Percentiles rank a stretch among this genome's conserved stretches.
Evolutionary conservation across 441 rosid species (phyloP).

Genomic region (Theobroma grandiflorum): DNA sequence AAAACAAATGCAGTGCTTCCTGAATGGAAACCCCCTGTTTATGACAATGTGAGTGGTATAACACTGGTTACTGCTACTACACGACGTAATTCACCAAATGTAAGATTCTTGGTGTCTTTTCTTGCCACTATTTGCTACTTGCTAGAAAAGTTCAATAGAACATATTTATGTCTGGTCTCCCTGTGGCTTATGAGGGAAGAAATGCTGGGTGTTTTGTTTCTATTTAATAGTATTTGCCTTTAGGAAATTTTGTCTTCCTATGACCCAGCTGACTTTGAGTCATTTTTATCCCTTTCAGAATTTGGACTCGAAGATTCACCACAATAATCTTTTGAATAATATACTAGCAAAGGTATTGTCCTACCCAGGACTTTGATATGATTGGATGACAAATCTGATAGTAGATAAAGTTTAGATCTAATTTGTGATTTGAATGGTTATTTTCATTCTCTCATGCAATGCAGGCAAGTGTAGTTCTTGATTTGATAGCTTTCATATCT

Average conservation of each 20-base stretch:
- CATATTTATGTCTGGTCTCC: neutral
- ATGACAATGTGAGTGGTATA: constrained; percentile 79
- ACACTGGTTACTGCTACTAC: constrained; percentile 87
- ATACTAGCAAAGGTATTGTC: constrained; percentile 84
- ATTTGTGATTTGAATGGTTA: neutral
- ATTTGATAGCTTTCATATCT: neutral
- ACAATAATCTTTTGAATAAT: constrained; percentile 92
- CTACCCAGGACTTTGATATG: neutral
- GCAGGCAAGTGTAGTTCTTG: neutral
- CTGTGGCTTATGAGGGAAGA: neutral
- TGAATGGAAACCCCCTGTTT: constrained; percentile 96
- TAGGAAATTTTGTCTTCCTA: constrained; percentile 16
- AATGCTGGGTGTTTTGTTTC: neutral
- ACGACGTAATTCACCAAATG: constrained; percentile 90
- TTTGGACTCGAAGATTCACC: constrained; percentile 95
- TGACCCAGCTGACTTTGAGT: constrained; percentile 13
- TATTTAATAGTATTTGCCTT: neutral
- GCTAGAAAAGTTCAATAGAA: neutral
- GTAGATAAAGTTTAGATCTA: neutral
- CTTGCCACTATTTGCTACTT: neutral
- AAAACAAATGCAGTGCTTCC: constrained; percentile 72
- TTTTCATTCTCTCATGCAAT: constrained; percentile 14
- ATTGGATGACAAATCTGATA: neutral
- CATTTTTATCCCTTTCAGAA: constrained; percentile 49
- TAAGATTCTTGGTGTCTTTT: constrained; percentile 36